Conservation (phyloP, 345 rosid species). For the Crucihimalaya himalaica region DNA sequence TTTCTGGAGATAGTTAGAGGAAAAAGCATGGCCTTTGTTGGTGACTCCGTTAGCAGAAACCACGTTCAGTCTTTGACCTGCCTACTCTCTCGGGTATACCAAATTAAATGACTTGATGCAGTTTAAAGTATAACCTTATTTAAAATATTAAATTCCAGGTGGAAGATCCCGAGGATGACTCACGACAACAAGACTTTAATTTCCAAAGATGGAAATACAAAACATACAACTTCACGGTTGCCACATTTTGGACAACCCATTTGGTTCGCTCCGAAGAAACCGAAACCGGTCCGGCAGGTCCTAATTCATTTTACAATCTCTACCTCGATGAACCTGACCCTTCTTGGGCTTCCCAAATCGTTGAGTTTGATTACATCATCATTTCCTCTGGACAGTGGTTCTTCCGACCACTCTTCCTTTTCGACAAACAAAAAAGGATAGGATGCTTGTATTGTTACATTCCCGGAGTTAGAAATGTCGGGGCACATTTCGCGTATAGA, state of each 20-base stretch:
- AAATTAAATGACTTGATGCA: neutral
- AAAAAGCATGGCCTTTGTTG: slow-evolving; percentile 76
- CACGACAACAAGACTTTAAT: slow-evolving; percentile 47
- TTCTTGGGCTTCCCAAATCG: slow-evolving; percentile 61
- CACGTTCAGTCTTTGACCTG: slow-evolving; percentile 91
- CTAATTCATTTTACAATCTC: slow-evolving; percentile 59
- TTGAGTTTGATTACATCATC: slow-evolving; percentile 59
- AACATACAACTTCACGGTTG: slow-evolving; percentile 66
- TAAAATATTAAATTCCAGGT: slow-evolving; percentile 44
- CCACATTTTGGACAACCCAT: slow-evolving; percentile 71
- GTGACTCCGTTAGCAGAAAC: slow-evolving; percentile 83
- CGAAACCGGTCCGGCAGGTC: slow-evolving; percentile 50
- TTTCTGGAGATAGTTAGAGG: slow-evolving; percentile 69
- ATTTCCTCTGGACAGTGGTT: slow-evolving; percentile 77
- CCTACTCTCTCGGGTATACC: slow-evolving; percentile 47
- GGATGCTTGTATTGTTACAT: slow-evolving; percentile 66
- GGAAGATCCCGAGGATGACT: slow-evolving; percentile 60
- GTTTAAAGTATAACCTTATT: neutral
- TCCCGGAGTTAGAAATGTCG: slow-evolving; percentile 36
- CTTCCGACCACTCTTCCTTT: slow-evolving; percentile 58
- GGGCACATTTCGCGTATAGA: slow-evolving; percentile 50
- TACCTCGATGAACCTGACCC: slow-evolving; percentile 66
- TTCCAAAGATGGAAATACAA: slow-evolving; percentile 69
- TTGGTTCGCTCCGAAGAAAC: slow-evolving; percentile 52
- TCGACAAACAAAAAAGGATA: slow-evolving; percentile 44